phyloP scores from a whole-genome alignment of 208 protist genomes.

The Naegleria gruberi region DNA sequence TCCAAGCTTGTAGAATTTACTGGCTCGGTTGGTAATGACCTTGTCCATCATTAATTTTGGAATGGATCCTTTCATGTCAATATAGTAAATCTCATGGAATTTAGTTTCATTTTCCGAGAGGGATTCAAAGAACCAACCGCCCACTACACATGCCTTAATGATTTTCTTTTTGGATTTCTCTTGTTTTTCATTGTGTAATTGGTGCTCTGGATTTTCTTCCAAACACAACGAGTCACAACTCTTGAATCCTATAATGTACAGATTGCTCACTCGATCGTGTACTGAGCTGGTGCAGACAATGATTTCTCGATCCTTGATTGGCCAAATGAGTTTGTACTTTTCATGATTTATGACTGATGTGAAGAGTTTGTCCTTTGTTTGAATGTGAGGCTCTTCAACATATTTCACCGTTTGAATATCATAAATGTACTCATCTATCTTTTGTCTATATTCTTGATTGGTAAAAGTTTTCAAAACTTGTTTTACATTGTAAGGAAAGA shows the following conservation, averaged over 20 bases:
- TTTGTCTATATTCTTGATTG: not conserved
- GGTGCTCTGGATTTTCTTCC: not conserved
- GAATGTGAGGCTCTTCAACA: not conserved
- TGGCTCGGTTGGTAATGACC: not conserved
- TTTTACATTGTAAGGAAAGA: not conserved
- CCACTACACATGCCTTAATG: not conserved
- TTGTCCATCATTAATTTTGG: not conserved
- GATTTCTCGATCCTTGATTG: not conserved
- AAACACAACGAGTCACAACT: not conserved
- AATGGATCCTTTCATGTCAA: not conserved
- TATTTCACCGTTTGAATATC: not conserved
- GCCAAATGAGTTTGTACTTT: not conserved
- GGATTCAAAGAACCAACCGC: not conserved
- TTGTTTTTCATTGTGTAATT: too few species aligned
- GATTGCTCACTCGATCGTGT: not conserved
- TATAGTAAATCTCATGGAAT: not conserved
- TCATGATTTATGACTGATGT: not conserved
- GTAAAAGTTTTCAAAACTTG: not conserved
- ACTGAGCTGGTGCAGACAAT: not conserved
- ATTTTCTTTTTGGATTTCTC: not conserved
- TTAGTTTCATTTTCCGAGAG: not conserved
- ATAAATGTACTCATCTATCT: not conserved
- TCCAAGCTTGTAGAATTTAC: not conserved
- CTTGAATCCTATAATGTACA: not conserved
- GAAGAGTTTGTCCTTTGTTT: not conserved